Evolutionary conservation across 2,329 filamentous ascomycete genomes (phyloP).

Genomic region (Calonectria montana): DNA sequence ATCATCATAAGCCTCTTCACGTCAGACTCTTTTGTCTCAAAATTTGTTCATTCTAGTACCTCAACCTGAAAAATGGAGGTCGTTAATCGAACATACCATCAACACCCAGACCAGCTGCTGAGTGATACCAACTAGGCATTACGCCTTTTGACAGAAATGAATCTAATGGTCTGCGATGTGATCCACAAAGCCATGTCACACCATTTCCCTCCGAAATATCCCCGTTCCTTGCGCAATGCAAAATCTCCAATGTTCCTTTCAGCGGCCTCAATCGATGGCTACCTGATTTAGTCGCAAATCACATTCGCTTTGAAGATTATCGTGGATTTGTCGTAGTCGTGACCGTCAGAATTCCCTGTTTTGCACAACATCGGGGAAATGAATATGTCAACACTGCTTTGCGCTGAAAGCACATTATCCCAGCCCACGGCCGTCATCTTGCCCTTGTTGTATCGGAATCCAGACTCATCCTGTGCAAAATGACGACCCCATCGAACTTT

Average conservation of each 20-base stretch:
- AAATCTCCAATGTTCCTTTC: background rate
- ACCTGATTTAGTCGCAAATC: constrained; percentile 22
- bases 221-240: background rate
- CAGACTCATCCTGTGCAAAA: fast-evolving
- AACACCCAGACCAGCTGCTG: too few relatives aligned
- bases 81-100: too few relatives aligned
- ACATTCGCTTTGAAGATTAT: constrained; percentile 22
- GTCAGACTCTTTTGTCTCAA: background rate
- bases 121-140: background rate
- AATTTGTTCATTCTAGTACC: too few relatives aligned
- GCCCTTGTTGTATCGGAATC: background rate
- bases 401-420: fast-evolving
- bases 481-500: background rate
- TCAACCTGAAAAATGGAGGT: too few relatives aligned
- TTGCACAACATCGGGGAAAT: constrained; percentile 22
- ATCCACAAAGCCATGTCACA: background rate
- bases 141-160: background rate
- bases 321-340: background rate
- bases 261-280: background rate
- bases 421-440: background rate
- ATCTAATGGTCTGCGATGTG: background rate
- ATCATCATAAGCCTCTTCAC: background rate
- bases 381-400: background rate
- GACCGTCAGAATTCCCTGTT: constrained; percentile 15
- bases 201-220: background rate